Conservation (phyloP, 257 asterid species). For the Capsicum chinense region DNA sequence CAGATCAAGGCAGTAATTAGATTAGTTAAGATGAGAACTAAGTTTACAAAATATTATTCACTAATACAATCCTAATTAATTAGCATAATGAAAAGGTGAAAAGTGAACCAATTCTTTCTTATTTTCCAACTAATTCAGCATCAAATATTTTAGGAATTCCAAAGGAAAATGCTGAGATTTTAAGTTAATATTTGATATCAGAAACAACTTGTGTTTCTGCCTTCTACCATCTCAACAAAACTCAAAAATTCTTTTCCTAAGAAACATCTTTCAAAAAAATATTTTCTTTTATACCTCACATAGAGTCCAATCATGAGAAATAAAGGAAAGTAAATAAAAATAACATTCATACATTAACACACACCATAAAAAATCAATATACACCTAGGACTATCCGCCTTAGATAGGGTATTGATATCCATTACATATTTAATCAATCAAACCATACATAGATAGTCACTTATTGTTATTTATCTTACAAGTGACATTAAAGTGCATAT, state of each 20-base stretch:
- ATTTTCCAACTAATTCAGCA: slow-evolving; percentile 57
- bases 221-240: slow-evolving; percentile 55
- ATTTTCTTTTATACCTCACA: too few relatives aligned
- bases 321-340: too few relatives aligned
- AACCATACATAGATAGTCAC: too few relatives aligned
- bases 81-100: slow-evolving; percentile 37
- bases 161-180: slow-evolving; percentile 47
- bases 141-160: slow-evolving; percentile 40
- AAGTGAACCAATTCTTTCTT: slow-evolving; percentile 49
- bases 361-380: too few relatives aligned
- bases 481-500: too few relatives aligned
- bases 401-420: too few relatives aligned
- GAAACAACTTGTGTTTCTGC: slow-evolving; percentile 80
- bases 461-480: too few relatives aligned
- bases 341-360: too few relatives aligned
- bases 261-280: too few relatives aligned
- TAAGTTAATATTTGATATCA: slow-evolving; percentile 69
- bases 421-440: too few relatives aligned
- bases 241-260: background rate
- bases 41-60: background rate
- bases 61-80: background rate
- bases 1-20: background rate
- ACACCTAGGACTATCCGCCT: too few relatives aligned
- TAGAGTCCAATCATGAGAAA: too few relatives aligned
- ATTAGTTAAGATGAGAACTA: background rate